phyloP scores from a whole-genome alignment of 129 eudicot genomes.

The Flaveria bidentis region DNA sequence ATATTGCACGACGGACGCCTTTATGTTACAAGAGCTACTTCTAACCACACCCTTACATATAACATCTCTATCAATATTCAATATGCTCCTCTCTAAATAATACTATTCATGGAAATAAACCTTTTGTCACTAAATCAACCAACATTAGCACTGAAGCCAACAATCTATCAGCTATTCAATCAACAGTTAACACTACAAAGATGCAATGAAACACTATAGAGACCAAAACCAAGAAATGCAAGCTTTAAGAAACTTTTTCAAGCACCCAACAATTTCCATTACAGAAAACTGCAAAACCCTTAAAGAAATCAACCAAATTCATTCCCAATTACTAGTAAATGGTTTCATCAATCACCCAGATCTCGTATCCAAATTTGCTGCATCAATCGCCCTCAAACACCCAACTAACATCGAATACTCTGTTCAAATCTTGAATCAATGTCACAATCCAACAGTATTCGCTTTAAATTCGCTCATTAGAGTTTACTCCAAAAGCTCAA shows the following conservation, averaged over 20 bases:
- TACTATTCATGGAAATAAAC: too few species aligned
- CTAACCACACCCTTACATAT: too few species aligned
- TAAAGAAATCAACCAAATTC: slow-evolving; percentile 40
- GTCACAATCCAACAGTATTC: slow-evolving; percentile 33
- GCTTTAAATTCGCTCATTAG: slow-evolving; percentile 45
- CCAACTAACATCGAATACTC: slow-evolving; percentile 36
- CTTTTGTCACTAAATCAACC: too few species aligned
- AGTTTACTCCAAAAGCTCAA: slow-evolving; percentile 35
- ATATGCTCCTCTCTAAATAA: too few species aligned
- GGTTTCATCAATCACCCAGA: slow-evolving; percentile 30
- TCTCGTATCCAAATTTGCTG: slow-evolving; percentile 37
- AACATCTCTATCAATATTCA: too few species aligned
- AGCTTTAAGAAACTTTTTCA: slow-evolving; percentile 28
- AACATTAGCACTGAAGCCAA: too few species aligned
- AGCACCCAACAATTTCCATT: slow-evolving; percentile 37
- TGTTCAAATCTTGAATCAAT: slow-evolving; percentile 32
- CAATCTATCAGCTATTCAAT: too few species aligned
- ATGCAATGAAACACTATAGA: neutral
- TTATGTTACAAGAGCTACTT: too few species aligned
- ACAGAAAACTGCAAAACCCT: slow-evolving; percentile 38
- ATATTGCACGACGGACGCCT: too few species aligned
- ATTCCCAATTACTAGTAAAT: slow-evolving; percentile 39
- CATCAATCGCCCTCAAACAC: slow-evolving; percentile 49
- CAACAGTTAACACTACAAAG: neutral
- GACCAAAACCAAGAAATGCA: slow-evolving; percentile 17